Evolutionary conservation across 2,329 filamentous ascomycete species (phyloP).

Genomic region (Hawksworthiomyces lignivorus): DNA sequence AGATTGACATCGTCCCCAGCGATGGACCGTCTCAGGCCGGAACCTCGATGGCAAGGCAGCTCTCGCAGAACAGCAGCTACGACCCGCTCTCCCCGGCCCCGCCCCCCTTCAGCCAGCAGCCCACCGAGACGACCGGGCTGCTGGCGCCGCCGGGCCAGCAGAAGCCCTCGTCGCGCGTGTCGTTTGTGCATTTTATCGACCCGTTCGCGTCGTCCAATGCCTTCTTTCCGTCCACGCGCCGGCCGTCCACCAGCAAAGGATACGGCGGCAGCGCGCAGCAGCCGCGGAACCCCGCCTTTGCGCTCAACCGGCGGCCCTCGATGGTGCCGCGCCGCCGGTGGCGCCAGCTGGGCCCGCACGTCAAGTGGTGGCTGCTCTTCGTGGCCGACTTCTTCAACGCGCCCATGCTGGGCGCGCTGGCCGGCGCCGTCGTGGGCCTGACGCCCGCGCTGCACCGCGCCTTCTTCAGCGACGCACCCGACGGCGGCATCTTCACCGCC

Average conservation of each 20-base stretch:
- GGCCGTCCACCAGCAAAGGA: conserved; percentile 10
- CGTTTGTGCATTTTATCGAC: conserved; percentile 10
- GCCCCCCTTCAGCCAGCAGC: not conserved
- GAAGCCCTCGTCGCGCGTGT: not conserved
- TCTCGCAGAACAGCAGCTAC: conserved; percentile 6
- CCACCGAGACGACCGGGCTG: conserved; percentile 42
- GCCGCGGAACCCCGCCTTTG: not conserved
- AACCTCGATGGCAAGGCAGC: too few species aligned
- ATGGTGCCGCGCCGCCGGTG: conserved; percentile 21
- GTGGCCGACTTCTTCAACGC: conserved; percentile 49
- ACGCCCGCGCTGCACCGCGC: conserved; percentile 49
- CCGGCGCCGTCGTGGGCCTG: conserved; percentile 53
- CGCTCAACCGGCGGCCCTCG: conserved; percentile 18
- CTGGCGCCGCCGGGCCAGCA: conserved; percentile 23
- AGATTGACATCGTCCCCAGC: too few species aligned
- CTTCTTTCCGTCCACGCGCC: conserved; percentile 24
- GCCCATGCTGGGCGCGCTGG: conserved; percentile 50
- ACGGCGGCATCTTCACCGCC: conserved; percentile 58
- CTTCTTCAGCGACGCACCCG: conserved; percentile 50
- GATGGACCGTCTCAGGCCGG: too few species aligned
- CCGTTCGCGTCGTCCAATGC: conserved; percentile 15
- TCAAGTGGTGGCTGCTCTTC: conserved; percentile 28
- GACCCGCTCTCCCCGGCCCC: conserved; percentile 7
- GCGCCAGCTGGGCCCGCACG: conserved; percentile 19
- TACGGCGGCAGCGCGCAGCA: not conserved